Percentiles rank a stretch among this genome's conserved stretches.
phyloP scores from a whole-genome alignment of 2,329 filamentous ascomycete species.

The Colletotrichum sp. region DNA sequence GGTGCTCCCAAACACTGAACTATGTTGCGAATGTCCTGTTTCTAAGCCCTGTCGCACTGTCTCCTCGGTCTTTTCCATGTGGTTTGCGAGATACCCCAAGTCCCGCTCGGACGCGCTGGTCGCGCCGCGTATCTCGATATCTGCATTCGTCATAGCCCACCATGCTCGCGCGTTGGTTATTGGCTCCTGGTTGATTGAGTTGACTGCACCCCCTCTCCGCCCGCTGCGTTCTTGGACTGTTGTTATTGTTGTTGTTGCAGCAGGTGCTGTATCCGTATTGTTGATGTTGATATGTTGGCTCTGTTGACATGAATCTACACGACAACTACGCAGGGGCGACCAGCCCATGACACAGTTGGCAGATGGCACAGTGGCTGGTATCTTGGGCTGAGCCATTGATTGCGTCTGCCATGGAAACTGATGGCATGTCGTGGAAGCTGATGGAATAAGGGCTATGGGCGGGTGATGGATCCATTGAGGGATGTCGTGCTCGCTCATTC shows the following conservation, averaged over 20 bases:
- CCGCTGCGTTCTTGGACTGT: neutral
- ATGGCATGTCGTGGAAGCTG: neutral
- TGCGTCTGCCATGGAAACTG: neutral
- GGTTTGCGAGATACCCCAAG: neutral
- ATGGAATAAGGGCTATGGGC: neutral
- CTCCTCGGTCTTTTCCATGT: neutral
- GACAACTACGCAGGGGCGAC: neutral
- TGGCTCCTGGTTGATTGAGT: neutral
- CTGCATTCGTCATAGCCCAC: neutral
- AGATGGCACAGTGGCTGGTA: neutral
- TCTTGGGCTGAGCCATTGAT: neutral
- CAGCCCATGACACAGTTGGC: neutral
- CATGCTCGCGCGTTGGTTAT: neutral
- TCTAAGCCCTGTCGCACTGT: neutral
- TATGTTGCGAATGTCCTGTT: neutral
- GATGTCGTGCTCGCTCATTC: neutral
- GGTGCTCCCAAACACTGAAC: neutral
- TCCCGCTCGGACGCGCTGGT: neutral
- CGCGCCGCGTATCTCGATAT: neutral
- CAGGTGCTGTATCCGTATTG: neutral
- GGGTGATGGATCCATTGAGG: neutral
- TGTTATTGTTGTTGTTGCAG: neutral
- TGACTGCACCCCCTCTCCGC: neutral
- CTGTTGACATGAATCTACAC: neutral
- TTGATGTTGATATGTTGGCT: conserved; percentile 6